phyloP scores from a whole-genome alignment of 83 land plant genomes.

The Thuja plicata region DNA sequence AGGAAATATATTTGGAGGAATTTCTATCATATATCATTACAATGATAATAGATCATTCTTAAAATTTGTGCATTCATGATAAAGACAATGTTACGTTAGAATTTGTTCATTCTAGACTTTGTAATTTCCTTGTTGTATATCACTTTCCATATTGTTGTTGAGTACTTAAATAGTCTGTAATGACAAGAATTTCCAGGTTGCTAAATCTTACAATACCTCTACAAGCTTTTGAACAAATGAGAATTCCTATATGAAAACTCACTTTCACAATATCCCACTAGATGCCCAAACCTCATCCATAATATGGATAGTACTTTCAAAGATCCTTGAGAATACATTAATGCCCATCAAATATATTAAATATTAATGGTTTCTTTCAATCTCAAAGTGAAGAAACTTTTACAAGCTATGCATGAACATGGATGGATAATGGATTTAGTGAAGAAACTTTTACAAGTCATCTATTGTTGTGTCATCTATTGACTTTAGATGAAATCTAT shows the following conservation, averaged over 20 bases:
- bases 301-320: not conserved
- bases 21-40: no score
- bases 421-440: not conserved
- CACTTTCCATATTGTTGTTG: not conserved
- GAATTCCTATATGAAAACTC: not conserved
- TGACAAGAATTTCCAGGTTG: not conserved
- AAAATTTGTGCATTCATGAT: not conserved
- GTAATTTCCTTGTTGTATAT: not conserved
- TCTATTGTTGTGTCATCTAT: no score
- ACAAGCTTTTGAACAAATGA: not conserved
- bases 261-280: not conserved
- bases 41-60: no score
- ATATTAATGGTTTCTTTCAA: not conserved
- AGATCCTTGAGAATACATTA: not conserved
- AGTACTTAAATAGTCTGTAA: not conserved
- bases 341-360: not conserved
- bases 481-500: no score
- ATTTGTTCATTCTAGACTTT: not conserved
- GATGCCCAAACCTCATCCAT: not conserved
- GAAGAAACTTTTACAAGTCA: no score
- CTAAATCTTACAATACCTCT: no score
- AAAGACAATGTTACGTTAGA: not conserved
- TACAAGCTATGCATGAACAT: not conserved
- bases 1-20: not conserved
- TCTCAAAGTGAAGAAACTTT: not conserved